phyloP scores from a whole-genome alignment of 1,284 basidiomycete genomes.

The Stereum hirsutum region DNA sequence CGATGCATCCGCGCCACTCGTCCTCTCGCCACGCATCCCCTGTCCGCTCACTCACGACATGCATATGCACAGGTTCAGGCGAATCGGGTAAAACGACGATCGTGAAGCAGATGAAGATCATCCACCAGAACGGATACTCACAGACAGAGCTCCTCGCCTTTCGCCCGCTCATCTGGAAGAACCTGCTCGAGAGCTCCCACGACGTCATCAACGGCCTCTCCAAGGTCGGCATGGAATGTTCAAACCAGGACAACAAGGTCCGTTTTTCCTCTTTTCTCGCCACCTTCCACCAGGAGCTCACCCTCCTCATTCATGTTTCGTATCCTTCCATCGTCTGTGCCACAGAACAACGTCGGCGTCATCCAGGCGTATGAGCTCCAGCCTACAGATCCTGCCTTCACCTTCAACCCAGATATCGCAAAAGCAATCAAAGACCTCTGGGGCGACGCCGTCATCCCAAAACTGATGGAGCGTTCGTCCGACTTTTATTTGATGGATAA shows the following conservation, averaged over 20 bases:
- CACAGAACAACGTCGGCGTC: slow-evolving; percentile 46
- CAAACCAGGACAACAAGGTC: slow-evolving; percentile 68
- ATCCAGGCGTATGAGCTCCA: slow-evolving; percentile 47
- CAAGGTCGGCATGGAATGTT: slow-evolving; percentile 83
- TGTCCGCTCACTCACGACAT: not conserved
- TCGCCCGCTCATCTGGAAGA: slow-evolving; percentile 78
- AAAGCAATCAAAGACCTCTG: slow-evolving; percentile 78
- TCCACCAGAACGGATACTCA: slow-evolving; percentile 91
- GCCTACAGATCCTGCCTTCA: slow-evolving; percentile 24
- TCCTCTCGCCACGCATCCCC: not conserved
- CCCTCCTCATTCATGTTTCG: not conserved
- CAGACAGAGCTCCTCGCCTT: slow-evolving; percentile 74
- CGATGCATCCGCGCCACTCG: not conserved
- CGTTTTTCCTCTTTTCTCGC: slow-evolving; percentile 14
- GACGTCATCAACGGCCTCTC: slow-evolving; percentile 85
- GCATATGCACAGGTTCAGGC: slow-evolving; percentile 70
- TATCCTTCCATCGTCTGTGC: not conserved
- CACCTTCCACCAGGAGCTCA: no score
- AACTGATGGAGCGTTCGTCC: slow-evolving; percentile 78
- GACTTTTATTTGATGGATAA: slow-evolving; percentile 98
- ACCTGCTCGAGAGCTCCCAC: slow-evolving; percentile 85
- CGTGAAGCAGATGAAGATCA: slow-evolving; percentile 99
- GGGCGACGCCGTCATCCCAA: slow-evolving; percentile 85
- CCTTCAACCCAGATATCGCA: slow-evolving; percentile 60
- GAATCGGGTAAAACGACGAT: slow-evolving; percentile 94